These are phyloP conservation scores for Dichotomopilus funicola DNA, from an alignment of 2,329 filamentous ascomycete genomes.

Conservation along the genomic window DNA sequence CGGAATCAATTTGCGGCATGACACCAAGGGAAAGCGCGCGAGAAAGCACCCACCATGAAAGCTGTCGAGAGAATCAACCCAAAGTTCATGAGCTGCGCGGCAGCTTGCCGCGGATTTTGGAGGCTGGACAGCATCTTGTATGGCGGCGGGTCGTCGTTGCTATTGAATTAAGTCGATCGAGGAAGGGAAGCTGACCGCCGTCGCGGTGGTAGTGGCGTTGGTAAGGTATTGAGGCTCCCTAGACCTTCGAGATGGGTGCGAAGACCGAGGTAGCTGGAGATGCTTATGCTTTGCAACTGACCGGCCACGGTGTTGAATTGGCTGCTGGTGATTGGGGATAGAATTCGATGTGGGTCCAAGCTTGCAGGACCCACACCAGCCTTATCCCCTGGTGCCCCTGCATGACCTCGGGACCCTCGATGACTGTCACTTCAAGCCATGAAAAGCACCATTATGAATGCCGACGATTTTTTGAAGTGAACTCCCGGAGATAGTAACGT, in stretches of 20 bases:
- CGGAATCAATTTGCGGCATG: not conserved
- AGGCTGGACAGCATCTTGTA: constrained; percentile 61
- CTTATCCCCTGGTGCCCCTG: too few relatives aligned
- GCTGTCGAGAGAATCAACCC: constrained; percentile 83
- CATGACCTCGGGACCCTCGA: too few relatives aligned
- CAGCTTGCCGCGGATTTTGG: constrained; percentile 70
- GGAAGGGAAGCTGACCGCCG: too few relatives aligned
- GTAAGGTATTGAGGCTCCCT: constrained; percentile 1
- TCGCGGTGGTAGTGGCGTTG: not conserved
- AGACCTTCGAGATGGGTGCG: not conserved
- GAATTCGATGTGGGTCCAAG: not conserved
- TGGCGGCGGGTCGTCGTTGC: not conserved
- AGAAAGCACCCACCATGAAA: constrained; percentile 62
- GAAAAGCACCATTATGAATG: too few relatives aligned
- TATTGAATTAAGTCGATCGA: not conserved
- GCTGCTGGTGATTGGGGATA: constrained; percentile 18
- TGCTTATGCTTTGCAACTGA: too few relatives aligned
- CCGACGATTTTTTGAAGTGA: too few relatives aligned
- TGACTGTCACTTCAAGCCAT: too few relatives aligned
- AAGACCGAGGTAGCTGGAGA: not conserved
- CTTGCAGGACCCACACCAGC: not conserved
- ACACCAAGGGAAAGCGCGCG: not conserved
- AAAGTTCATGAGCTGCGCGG: constrained; percentile 82
- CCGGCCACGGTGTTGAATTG: constrained; percentile 18
- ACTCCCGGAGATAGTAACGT: too few relatives aligned